Evolutionary conservation across 2,329 filamentous ascomycete species (phyloP).

Genomic region (Nemania serpens): DNA sequence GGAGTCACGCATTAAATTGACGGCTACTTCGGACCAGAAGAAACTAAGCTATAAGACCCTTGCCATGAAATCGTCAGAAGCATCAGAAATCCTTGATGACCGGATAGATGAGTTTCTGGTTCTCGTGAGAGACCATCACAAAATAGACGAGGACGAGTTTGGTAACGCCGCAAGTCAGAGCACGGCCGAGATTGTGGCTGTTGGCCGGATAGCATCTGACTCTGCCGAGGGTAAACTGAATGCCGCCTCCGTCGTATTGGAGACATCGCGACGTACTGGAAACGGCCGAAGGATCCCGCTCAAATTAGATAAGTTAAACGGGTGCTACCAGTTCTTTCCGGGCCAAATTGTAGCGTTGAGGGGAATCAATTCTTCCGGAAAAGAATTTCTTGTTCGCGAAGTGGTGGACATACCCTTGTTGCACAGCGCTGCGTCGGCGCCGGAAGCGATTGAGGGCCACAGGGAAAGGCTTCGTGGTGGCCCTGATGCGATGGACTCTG

Average conservation of each 20-base stretch:
- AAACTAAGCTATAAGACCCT: constrained; percentile 92
- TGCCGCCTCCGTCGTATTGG: constrained; percentile 80
- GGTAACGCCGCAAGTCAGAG: constrained; percentile 85
- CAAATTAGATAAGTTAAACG: constrained; percentile 68
- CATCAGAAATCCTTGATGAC: constrained; percentile 92
- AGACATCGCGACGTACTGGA: constrained; percentile 83
- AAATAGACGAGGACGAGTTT: constrained; percentile 78
- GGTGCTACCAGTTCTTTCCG: constrained; percentile 82
- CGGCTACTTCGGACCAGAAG: constrained; percentile 83
- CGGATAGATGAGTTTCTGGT: constrained; percentile 86
- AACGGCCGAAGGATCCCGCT: constrained; percentile 82
- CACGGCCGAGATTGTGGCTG: constrained; percentile 83
- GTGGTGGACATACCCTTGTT: constrained; percentile 76
- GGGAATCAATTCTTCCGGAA: constrained; percentile 85
- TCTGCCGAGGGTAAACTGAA: constrained; percentile 86
- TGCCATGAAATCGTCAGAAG: constrained; percentile 91
- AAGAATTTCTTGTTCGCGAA: constrained; percentile 79
- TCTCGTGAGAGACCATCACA: constrained; percentile 74
- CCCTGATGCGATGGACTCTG: constrained; percentile 65
- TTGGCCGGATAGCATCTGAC: constrained; percentile 91
- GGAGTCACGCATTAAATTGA: constrained; percentile 81
- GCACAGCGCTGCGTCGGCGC: constrained; percentile 72
- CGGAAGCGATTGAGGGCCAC: constrained; percentile 67
- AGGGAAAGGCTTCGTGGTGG: constrained; percentile 70
- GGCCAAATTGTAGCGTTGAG: constrained; percentile 89